A percentile compares a stretch with the other conserved stretches of the same genome.
phyloP scores from a whole-genome alignment of 306 rosid species.

The Prunus dulcis region DNA sequence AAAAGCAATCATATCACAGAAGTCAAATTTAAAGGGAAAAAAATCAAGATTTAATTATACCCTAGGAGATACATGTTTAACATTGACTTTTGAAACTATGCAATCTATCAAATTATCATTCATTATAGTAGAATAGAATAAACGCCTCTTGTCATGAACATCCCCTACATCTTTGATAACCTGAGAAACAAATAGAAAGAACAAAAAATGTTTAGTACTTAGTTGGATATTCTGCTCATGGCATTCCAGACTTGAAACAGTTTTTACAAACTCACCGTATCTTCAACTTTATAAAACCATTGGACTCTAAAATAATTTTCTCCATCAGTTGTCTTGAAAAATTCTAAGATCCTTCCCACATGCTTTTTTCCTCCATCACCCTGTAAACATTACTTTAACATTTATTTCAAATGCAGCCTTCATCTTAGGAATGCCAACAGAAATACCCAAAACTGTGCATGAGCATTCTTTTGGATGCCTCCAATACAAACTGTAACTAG shows the following conservation, averaged over 20 bases:
- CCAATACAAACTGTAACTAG: neutral
- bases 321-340: slow-evolving; percentile 69
- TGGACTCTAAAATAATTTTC: slow-evolving; percentile 77
- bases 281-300: slow-evolving; percentile 91
- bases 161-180: slow-evolving; percentile 62
- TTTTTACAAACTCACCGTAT: slow-evolving; percentile 60
- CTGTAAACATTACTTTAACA: slow-evolving; percentile 41
- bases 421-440: neutral
- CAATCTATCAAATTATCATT: slow-evolving; percentile 82
- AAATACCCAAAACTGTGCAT: neutral
- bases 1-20: neutral
- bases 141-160: slow-evolving; percentile 83
- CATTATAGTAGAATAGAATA: slow-evolving; percentile 87
- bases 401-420: slow-evolving; percentile 24
- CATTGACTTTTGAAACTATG: slow-evolving; percentile 62
- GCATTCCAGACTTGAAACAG: slow-evolving; percentile 16
- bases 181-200: slow-evolving; percentile 41
- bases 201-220: slow-evolving; percentile 18
- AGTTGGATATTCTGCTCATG: slow-evolving; percentile 3
- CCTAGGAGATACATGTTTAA: slow-evolving; percentile 57
- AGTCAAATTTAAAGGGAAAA: slow-evolving; percentile 6
- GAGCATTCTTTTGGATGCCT: neutral
- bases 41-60: slow-evolving; percentile 43
- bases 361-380: slow-evolving; percentile 60
- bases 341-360: slow-evolving; percentile 80